Conservation (phyloP, 345 rosid species). For the Lenwebbia sp. region DNA sequence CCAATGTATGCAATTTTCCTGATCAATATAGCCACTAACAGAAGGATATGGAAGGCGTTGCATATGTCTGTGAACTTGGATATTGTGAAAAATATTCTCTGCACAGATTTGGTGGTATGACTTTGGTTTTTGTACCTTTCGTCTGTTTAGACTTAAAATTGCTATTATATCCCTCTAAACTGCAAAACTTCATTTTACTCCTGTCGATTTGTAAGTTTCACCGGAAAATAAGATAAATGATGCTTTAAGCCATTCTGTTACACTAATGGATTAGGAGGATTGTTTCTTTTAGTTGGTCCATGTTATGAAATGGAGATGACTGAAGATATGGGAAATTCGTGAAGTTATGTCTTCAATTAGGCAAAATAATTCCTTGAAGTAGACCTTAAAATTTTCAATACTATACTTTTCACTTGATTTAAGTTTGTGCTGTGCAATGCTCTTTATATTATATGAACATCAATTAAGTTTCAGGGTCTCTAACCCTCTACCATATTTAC, state of each 20-base stretch:
- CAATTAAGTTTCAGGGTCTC: not conserved
- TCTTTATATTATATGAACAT: not conserved
- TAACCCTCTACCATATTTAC: not conserved
- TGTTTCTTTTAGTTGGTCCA: not conserved
- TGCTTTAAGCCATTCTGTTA: not conserved
- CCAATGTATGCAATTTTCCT: slow-evolving; percentile 18
- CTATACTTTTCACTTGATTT: too few species aligned
- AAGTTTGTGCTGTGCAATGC: not conserved
- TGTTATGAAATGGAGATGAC: not conserved
- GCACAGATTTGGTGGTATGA: slow-evolving; percentile 15
- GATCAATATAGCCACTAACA: slow-evolving; percentile 15
- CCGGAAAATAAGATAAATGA: not conserved
- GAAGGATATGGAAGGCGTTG: slow-evolving; percentile 29
- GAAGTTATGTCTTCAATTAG: not conserved
- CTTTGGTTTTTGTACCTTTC: not conserved
- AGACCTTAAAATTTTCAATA: not conserved
- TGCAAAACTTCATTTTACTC: too few species aligned
- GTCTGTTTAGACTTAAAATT: not conserved
- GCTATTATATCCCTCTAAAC: not conserved
- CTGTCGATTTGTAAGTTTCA: not conserved
- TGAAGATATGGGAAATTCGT: not conserved
- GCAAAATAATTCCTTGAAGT: not conserved
- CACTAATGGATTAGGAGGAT: not conserved
- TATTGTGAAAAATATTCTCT: slow-evolving; percentile 12
- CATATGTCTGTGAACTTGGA: slow-evolving; percentile 8